A percentile compares a stretch with the other conserved stretches of the same genome.
Evolutionary conservation across 208 protist genomes (phyloP).

Genomic region (Crithidia sp.): DNA sequence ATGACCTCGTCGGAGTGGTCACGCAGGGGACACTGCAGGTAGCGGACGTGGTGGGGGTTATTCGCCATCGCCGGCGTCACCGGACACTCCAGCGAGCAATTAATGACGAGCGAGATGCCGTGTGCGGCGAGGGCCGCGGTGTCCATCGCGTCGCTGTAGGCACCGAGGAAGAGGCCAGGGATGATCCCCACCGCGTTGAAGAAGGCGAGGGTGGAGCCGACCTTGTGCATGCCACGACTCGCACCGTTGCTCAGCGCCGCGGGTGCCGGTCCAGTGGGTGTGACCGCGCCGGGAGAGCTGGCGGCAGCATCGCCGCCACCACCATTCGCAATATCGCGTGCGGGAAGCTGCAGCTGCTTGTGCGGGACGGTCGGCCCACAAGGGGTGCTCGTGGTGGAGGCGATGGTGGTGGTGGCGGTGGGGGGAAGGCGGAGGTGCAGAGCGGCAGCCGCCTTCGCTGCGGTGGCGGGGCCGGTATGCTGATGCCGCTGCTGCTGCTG

Average conservation of each 20-base stretch:
- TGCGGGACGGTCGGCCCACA: background rate
- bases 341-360: background rate
- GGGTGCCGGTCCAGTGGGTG: background rate
- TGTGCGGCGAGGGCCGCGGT: slow-evolving; percentile 38
- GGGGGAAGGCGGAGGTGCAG: slow-evolving; percentile 1
- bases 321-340: too few species aligned
- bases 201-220: slow-evolving; percentile 8
- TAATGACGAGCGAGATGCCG: slow-evolving; percentile 72
- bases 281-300: background rate
- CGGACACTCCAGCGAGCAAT: slow-evolving; percentile 65
- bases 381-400: background rate
- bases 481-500: background rate
- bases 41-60: slow-evolving; percentile 56
- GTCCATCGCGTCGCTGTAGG: slow-evolving; percentile 53
- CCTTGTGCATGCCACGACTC: background rate
- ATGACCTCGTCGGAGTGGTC: slow-evolving; percentile 82
- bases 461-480: slow-evolving; percentile 16
- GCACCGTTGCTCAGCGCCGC: background rate
- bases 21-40: slow-evolving; percentile 55
- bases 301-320: too few species aligned
- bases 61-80: slow-evolving; percentile 42
- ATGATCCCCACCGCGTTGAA: slow-evolving; percentile 71
- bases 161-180: slow-evolving; percentile 70
- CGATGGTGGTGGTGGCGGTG: background rate
- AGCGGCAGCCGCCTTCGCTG: slow-evolving; percentile 10